These are phyloP conservation scores for Cladobotryum mycophilum DNA, from an alignment of 2,329 filamentous ascomycete species.

Conservation along the genomic window DNA sequence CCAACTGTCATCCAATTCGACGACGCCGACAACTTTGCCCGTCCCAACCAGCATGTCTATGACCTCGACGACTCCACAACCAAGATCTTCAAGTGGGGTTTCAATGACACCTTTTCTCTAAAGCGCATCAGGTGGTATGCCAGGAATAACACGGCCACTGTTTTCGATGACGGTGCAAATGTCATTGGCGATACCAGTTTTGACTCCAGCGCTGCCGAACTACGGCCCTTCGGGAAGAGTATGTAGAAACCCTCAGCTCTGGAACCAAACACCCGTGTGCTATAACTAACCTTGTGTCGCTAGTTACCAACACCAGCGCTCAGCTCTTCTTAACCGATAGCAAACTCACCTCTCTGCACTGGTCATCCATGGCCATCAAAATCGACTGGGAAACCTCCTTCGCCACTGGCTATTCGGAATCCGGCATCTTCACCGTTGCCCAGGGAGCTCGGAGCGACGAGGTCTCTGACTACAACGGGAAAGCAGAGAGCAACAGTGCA, in stretches of 20 bases:
- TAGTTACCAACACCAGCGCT: not conserved
- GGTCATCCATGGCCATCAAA: constrained; percentile 10
- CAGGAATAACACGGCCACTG: not conserved
- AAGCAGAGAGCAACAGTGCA: not conserved
- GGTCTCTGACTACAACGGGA: not conserved
- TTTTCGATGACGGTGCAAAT: not conserved
- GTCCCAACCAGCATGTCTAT: not conserved
- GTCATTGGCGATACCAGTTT: not conserved
- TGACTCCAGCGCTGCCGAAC: not conserved
- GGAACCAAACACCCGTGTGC: no score
- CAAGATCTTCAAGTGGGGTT: constrained; percentile 6
- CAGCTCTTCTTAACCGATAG: not conserved
- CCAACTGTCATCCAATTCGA: constrained; percentile 6
- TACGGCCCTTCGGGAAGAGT: not conserved
- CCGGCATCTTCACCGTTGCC: constrained; percentile 16
- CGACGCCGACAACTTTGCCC: constrained; percentile 1
- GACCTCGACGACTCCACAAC: not conserved
- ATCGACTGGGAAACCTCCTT: constrained; percentile 11
- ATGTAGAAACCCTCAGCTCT: not conserved
- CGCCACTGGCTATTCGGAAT: constrained; percentile 7
- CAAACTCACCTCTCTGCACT: not conserved
- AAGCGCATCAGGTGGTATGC: constrained; percentile 3
- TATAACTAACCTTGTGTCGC: not conserved
- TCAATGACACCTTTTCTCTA: not conserved
- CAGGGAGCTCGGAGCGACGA: not conserved